These are phyloP conservation scores for Albugo candida DNA, from an alignment of 352 stramenopile genomes.

Conservation along the genomic window DNA sequence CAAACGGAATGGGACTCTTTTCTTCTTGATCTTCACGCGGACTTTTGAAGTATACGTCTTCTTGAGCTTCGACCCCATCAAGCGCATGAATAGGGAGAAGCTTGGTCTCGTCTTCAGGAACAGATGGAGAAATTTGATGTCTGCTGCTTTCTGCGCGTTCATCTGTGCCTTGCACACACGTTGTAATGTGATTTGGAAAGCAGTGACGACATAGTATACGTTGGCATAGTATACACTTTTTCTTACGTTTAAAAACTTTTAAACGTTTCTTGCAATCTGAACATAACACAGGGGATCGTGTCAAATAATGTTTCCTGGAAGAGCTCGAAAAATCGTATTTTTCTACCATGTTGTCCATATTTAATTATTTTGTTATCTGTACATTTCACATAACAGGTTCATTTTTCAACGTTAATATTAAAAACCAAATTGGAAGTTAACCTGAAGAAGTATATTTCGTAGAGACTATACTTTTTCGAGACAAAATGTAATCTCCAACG, in stretches of 20 bases:
- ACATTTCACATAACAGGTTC: too few species aligned
- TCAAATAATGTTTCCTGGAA: too few species aligned
- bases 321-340: too few species aligned
- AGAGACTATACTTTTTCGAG: too few species aligned
- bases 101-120: not conserved
- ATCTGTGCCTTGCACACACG: constrained; percentile 20
- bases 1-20: constrained; percentile 10
- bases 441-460: too few species aligned
- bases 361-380: too few species aligned
- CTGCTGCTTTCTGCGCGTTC: not conserved
- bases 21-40: constrained; percentile 9
- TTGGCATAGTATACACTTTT: constrained; percentile 50
- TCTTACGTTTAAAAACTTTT: constrained; percentile 47
- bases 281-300: too few species aligned
- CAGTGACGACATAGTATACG: constrained; percentile 36
- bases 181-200: constrained; percentile 20
- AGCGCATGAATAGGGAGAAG: not conserved
- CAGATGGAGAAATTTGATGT: not conserved
- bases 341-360: too few species aligned
- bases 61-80: constrained; percentile 9
- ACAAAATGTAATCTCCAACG: too few species aligned
- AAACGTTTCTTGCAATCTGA: constrained; percentile 7
- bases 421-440: too few species aligned
- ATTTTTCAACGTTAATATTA: too few species aligned
- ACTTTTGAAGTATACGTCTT: constrained; percentile 37